Evolutionary conservation across 306 rosid genomes (phyloP).

Genomic region (Cucurbita maxima): DNA sequence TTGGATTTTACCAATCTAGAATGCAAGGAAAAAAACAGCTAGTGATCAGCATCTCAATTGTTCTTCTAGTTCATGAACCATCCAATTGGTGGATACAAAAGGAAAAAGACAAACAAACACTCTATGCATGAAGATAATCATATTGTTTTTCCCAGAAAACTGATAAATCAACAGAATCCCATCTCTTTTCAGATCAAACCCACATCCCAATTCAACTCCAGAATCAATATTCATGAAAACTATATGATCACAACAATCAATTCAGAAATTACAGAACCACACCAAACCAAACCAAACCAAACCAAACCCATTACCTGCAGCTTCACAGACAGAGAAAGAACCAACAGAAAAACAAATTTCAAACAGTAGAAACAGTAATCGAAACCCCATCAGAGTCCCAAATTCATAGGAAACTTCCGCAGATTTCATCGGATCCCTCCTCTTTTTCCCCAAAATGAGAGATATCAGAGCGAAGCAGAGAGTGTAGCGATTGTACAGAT

Average conservation of each 20-base stretch:
- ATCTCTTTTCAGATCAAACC: constrained; percentile 1
- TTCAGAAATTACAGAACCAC: background rate
- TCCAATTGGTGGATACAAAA: no score
- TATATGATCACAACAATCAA: constrained; percentile 9
- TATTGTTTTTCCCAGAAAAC: background rate
- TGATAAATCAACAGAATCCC: background rate
- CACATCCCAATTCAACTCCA: constrained; percentile 12
- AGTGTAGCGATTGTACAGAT: constrained; percentile 4
- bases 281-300: background rate
- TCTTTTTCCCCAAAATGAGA: constrained; percentile 18
- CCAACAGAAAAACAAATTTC: constrained; percentile 29
- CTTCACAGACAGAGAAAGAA: constrained; percentile 29
- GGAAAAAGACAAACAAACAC: background rate
- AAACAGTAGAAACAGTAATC: constrained; percentile 28
- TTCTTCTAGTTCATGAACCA: background rate
- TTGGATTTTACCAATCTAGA: background rate
- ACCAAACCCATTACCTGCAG: constrained; percentile 51
- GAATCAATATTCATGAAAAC: background rate
- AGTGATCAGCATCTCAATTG: background rate
- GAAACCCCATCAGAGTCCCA: constrained; percentile 33
- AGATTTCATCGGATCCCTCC: constrained; percentile 29
- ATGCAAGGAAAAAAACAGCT: background rate
- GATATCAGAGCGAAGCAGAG: constrained; percentile 16
- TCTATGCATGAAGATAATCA: background rate
- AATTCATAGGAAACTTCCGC: background rate